Conservation (phyloP, 2,329 filamentous ascomycete species). For the Dactylellina drechsleri region DNA sequence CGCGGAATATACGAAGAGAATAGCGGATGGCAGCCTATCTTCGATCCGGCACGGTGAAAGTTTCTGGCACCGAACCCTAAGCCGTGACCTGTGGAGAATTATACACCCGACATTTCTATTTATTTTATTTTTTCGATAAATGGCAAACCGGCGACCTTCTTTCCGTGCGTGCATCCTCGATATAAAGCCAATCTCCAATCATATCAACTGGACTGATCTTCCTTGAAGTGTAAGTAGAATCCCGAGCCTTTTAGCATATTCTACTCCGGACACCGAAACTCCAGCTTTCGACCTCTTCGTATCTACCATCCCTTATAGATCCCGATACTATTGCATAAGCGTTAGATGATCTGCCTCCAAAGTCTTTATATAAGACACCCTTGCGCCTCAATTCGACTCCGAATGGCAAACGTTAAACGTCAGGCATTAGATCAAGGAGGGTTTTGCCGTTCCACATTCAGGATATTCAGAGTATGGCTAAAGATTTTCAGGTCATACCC, state of each 20-base stretch:
- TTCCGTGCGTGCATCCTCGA: neutral
- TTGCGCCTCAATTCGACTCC: neutral
- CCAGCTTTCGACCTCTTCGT: neutral
- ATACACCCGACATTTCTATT: no score
- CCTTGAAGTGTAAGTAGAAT: neutral
- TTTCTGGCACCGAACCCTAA: no score
- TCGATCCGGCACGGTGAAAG: no score
- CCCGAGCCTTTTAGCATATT: neutral
- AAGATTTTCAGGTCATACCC: neutral
- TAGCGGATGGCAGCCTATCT: no score
- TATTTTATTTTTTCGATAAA: no score
- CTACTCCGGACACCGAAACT: conserved; percentile 7
- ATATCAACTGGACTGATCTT: neutral
- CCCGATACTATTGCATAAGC: neutral
- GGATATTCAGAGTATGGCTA: neutral
- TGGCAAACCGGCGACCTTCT: neutral
- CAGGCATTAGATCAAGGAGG: neutral
- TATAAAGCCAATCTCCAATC: conserved; percentile 17
- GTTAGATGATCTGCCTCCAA: no score
- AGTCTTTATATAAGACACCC: neutral
- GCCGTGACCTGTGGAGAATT: no score
- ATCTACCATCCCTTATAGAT: neutral
- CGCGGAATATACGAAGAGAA: no score
- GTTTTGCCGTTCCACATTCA: neutral
- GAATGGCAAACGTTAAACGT: neutral